A percentile compares a stretch with the other conserved stretches of the same genome.
Conservation (phyloP, 805 yeast genomes). For the Suhomyces pyralidae region DNA sequence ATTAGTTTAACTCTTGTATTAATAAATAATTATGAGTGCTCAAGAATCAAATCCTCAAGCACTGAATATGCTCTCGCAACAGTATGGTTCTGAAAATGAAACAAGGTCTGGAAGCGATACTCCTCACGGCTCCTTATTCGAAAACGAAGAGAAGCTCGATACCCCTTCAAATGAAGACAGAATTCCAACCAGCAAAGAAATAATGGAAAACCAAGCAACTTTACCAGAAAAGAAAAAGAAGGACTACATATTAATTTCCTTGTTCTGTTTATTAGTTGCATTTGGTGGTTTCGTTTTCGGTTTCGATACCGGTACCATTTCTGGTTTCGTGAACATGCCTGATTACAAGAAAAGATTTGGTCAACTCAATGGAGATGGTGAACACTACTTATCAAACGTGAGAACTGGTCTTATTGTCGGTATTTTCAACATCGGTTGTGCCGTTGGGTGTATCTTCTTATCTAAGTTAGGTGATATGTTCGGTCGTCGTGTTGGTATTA, state of each 20-base stretch:
- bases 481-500: conserved; percentile 60
- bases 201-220: conserved; percentile 12
- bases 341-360: conserved; percentile 54
- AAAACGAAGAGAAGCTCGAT: neutral
- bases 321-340: conserved; percentile 66
- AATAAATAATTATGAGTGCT: neutral
- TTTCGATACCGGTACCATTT: conserved; percentile 76
- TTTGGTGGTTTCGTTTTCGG: conserved; percentile 79
- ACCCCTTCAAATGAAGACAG: neutral
- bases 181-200: conserved; percentile 2
- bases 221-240: conserved; percentile 31
- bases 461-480: conserved; percentile 55
- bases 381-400: conserved; percentile 38
- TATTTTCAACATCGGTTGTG: conserved; percentile 67
- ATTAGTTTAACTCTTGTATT: neutral
- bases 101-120: neutral
- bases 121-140: conserved; percentile 5
- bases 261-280: conserved; percentile 56
- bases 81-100: neutral
- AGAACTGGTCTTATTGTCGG: conserved; percentile 54
- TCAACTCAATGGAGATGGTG: conserved; percentile 38
- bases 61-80: neutral
- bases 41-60: neutral
- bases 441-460: conserved; percentile 63
- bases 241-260: conserved; percentile 32